A percentile compares a stretch with the other conserved stretches of the same genome.
phyloP scores from a whole-genome alignment of 1,284 basidiomycete genomes.

The Puccinia sorghi region DNA sequence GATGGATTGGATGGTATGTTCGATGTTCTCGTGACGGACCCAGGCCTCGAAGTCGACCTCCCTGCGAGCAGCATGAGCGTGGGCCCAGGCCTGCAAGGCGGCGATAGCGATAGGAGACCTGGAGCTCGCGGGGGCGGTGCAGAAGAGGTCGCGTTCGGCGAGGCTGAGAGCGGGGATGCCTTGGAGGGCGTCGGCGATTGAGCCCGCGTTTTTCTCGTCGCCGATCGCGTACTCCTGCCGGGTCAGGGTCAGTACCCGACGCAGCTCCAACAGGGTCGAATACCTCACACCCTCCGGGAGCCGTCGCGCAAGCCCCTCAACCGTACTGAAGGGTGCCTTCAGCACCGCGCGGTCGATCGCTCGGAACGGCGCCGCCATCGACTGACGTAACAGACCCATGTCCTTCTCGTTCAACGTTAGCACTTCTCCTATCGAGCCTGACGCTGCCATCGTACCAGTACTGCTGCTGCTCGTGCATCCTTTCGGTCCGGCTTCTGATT shows the following conservation, averaged over 20 bases:
- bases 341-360: constrained; percentile 61
- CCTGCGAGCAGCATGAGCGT: constrained; percentile 13
- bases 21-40: constrained; percentile 46
- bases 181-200: constrained; percentile 58
- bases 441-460: constrained; percentile 65
- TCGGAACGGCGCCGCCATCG: constrained; percentile 61
- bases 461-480: too few relatives aligned
- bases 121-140: constrained; percentile 53
- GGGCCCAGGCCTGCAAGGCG: constrained; percentile 28
- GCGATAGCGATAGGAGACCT: constrained; percentile 23
- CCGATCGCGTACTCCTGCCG: constrained; percentile 61
- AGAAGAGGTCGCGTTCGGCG: constrained; percentile 59
- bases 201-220: constrained; percentile 58
- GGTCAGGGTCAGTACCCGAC: constrained; percentile 57
- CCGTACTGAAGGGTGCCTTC: constrained; percentile 57
- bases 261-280: constrained; percentile 54
- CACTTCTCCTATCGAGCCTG: constrained; percentile 55
- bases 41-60: constrained; percentile 49
- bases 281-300: constrained; percentile 56
- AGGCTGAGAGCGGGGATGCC: constrained; percentile 58
- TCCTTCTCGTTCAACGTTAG: constrained; percentile 73
- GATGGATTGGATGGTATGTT: constrained; percentile 56
- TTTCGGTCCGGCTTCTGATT: neutral
- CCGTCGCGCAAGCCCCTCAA: constrained; percentile 59
- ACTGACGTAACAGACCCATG: constrained; percentile 65